Percentiles rank a stretch among this genome's conserved stretches.
Evolutionary conservation across 2,329 filamentous ascomycete species (phyloP).

Genomic region (Cytospora piceae): DNA sequence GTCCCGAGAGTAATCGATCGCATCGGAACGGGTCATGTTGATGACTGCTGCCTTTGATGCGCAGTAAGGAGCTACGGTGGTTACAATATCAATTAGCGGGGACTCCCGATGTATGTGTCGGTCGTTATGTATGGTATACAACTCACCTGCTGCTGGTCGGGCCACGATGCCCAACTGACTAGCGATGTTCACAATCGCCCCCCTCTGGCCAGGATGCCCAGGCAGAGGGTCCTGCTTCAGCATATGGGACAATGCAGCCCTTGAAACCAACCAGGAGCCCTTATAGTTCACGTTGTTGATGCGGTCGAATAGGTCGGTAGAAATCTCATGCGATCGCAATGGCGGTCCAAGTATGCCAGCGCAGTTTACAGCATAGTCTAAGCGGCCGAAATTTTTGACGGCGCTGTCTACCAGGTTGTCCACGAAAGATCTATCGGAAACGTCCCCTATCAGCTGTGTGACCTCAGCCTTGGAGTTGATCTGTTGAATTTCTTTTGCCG

Average conservation of each 20-base stretch:
- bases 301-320: slow-evolving; percentile 52
- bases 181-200: slow-evolving; percentile 56
- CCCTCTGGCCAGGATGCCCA: slow-evolving; percentile 47
- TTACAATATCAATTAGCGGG: background rate
- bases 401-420: slow-evolving; percentile 42
- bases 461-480: slow-evolving; percentile 43
- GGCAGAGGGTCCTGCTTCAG: slow-evolving; percentile 47
- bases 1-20: slow-evolving; percentile 57
- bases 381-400: slow-evolving; percentile 44
- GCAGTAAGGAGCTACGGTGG: slow-evolving; percentile 55
- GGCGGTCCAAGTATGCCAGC: slow-evolving; percentile 54
- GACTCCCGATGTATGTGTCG: background rate
- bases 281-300: slow-evolving; percentile 61
- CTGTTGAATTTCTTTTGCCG: slow-evolving; percentile 39
- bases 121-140: background rate
- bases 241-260: slow-evolving; percentile 51
- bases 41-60: slow-evolving; percentile 63
- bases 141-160: slow-evolving; percentile 49
- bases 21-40: slow-evolving; percentile 59
- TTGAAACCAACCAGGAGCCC: slow-evolving; percentile 52
- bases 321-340: slow-evolving; percentile 50
- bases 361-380: slow-evolving; percentile 62
- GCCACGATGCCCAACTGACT: slow-evolving; percentile 57
- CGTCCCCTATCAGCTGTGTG: slow-evolving; percentile 46
- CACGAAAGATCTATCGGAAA: slow-evolving; percentile 52